Percentiles rank a stretch among this genome's conserved stretches.
These are phyloP conservation scores for Schizosaccharomyces osmophilus DNA, from an alignment of 805 yeast species.

Conservation along the genomic window DNA sequence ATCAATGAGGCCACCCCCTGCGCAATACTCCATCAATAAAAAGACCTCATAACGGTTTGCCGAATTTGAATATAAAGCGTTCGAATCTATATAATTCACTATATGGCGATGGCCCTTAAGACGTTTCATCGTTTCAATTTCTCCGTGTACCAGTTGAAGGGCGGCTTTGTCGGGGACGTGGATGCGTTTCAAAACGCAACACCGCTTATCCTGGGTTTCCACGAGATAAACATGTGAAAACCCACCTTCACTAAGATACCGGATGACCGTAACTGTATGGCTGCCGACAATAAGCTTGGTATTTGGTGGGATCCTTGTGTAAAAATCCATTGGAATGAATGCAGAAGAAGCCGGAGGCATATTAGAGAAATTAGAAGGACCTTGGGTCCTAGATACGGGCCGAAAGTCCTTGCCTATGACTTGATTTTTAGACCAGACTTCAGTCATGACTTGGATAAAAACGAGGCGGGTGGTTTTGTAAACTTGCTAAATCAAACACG, in stretches of 20 bases:
- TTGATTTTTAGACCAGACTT: not conserved
- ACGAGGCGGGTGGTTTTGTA: no score
- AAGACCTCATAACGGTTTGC: slow-evolving; percentile 52
- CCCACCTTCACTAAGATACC: slow-evolving; percentile 70
- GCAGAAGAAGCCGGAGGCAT: not conserved
- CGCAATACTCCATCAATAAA: slow-evolving; percentile 74
- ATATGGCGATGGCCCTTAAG: slow-evolving; percentile 53
- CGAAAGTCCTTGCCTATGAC: not conserved
- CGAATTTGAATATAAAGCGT: slow-evolving; percentile 45
- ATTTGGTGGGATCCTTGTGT: slow-evolving; percentile 27
- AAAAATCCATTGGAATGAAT: not conserved
- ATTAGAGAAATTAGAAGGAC: not conserved
- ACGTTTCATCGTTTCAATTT: slow-evolving; percentile 91
- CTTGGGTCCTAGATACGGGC: not conserved
- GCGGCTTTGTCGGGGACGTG: slow-evolving; percentile 77
- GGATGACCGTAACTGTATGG: slow-evolving; percentile 41
- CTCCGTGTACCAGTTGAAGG: slow-evolving; percentile 63
- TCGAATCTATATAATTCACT: slow-evolving; percentile 83
- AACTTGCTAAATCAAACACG: no score
- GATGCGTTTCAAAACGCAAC: slow-evolving; percentile 63
- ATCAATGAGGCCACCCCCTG: slow-evolving; percentile 47
- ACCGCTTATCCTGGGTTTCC: slow-evolving; percentile 21
- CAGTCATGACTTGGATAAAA: not conserved
- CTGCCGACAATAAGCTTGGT: slow-evolving; percentile 63
- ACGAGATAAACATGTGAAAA: slow-evolving; percentile 67